A percentile compares a stretch with the other conserved stretches of the same genome.
Evolutionary conservation across 2,329 filamentous ascomycete species (phyloP).

Genomic region (Fusarium nisikadoi): DNA sequence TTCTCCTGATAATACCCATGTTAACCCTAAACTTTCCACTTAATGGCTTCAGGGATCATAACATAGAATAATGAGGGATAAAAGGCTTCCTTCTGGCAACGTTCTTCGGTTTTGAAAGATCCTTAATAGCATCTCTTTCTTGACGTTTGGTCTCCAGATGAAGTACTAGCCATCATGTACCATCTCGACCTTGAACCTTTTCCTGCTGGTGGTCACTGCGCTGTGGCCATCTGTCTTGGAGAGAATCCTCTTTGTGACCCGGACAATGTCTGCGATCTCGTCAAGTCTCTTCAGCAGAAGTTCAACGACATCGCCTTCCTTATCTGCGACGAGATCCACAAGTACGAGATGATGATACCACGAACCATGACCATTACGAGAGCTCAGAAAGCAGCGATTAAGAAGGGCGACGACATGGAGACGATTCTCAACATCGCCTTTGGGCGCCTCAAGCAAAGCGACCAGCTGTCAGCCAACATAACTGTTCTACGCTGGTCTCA

Average conservation of each 20-base stretch:
- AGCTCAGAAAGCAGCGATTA: not conserved
- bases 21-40: too few relatives aligned
- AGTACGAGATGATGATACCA: slow-evolving; percentile 8
- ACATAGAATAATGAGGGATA: not conserved
- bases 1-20: not conserved
- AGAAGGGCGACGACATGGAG: not conserved
- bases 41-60: not conserved
- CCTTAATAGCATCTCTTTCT: not conserved
- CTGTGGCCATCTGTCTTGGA: slow-evolving; percentile 1
- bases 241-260: not conserved
- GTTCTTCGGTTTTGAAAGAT: rapidly evolving
- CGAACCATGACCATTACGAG: not conserved
- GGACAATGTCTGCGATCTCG: not conserved
- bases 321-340: not conserved
- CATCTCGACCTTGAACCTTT: not conserved
- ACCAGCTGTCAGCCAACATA: not conserved
- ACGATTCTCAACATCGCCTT: not conserved
- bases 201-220: not conserved
- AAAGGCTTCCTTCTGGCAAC: not conserved
- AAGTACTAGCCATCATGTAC: not conserved
- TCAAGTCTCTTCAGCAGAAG: not conserved
- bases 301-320: not conserved
- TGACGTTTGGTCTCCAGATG: rapidly evolving
- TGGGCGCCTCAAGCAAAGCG: not conserved
- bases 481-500: not conserved